Evolutionary conservation across 2,329 filamentous ascomycete genomes (phyloP), one percentile per base, ranked within the genome.

Genomic region (Alternaria sp.): DNA sequence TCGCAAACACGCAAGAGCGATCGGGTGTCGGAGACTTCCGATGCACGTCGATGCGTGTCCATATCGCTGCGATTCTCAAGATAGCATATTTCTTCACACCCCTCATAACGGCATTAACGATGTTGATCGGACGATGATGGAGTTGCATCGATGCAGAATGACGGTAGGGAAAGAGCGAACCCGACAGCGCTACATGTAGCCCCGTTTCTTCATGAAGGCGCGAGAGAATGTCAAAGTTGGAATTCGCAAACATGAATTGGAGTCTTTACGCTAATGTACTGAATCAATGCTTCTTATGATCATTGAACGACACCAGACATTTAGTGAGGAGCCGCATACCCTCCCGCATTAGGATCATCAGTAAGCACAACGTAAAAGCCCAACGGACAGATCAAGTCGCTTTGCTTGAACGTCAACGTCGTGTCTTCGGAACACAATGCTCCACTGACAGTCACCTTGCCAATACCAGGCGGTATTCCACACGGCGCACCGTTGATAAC

Each of bases 331-430:
- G 36, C n/a, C 17, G 49, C 49, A 40, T 52, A 52, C 9, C 30
- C 49, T 23, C 28, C 49, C 17, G 54, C 59, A n/a, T 61, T 63
- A 32, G 67, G 66, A 51, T 66, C 67, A 59, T 73, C 70, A 15
- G 69, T 75, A 12, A 74, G 59, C 6, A 74, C 59, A 46, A 75
- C 70, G 51, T 70, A 75, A 44, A 75, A 74, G 2, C 73, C 73
- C 40, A 73, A 10, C n/a, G 73, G 71, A 56, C 71, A 75, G 8
- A 40, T n/a, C 25, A 50, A 21, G 28, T 69, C 50, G 32, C 67
- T 72, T 63, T 75, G 71, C 59, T 65, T 66, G 32, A 72, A 75
- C 26, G 63, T 43, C 26, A 73, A 68, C 7, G 57, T 65, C 25
- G 71, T 72, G 57, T 73, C 69, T 44, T 66, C 65, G 6, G 65